Base-by-base conservation (phyloP, 2,329 filamentous ascomycete genomes). In the Fusarium goolgardi region DNA sequence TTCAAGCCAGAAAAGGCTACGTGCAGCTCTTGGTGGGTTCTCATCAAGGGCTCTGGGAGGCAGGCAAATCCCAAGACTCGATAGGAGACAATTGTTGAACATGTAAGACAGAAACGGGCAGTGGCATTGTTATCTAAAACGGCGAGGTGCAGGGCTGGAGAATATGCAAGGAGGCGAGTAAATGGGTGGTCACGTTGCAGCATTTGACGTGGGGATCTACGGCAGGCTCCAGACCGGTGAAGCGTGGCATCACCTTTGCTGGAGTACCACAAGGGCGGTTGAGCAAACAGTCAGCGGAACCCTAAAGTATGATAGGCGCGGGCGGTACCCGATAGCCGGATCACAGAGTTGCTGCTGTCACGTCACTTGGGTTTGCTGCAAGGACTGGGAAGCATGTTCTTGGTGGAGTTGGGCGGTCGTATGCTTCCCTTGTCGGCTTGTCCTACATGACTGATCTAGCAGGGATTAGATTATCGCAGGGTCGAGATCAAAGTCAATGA, bases 171-270 rank as follows among this genome's bases (percentile, higher is more conserved):
- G 57, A 60, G 54, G 55, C 39, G 23, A 40, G 43, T 21, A 58
- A 55, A 54, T 44, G 43, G 45, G 56, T 53, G 59, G 56, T 70
- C 66, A 66, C 63, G 54, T 66, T 61, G 59, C 55, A 62, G 49
- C 29, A 29, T 50, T 63, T 64, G 58, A 59, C 70, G 59, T 63
- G 59, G 56, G 63, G 59, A 70, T 71, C 51, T 65, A 66, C 62
- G 65, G 62, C 60, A 62, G 51, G 68, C 63, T 63, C 68, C 66
- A 55, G 68, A 73, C 71, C 71, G 71, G 71, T 73, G 59, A 73
- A 59, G 58, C 54, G 62, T 60, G 61, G 65, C 66, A 64, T 70
- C 54, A 32, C 45, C 56, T 61, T 47, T 70, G 37, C 56, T 60
- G 40, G 55, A 47, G 57, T 59, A 57, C 60, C 71, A 71, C 55